Conservation (phyloP, 352 stramenopile genomes). For the Globisporangium acanthophoron region DNA sequence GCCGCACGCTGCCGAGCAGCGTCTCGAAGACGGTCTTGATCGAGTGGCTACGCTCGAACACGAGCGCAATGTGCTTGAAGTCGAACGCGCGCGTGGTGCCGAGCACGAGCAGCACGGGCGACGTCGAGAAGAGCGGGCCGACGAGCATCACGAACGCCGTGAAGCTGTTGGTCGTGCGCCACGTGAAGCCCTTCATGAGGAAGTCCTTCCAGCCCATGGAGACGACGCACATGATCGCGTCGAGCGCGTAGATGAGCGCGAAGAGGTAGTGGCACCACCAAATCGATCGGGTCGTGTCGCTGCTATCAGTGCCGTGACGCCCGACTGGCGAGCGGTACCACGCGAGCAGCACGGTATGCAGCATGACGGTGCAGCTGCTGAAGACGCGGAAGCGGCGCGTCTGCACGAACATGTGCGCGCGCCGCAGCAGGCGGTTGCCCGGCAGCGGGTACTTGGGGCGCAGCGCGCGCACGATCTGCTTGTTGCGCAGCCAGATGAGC, state of each 20-base stretch:
- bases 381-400: conserved; percentile 58
- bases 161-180: conserved; percentile 65
- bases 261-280: conserved; percentile 84
- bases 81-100: conserved; percentile 77
- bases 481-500: conserved; percentile 75
- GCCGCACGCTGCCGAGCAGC: conserved; percentile 51
- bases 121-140: conserved; percentile 52
- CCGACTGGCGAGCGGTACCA: conserved; percentile 30
- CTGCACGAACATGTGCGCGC: conserved; percentile 61
- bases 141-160: conserved; percentile 78
- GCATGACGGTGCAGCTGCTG: conserved; percentile 51
- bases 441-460: conserved; percentile 70
- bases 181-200: conserved; percentile 80
- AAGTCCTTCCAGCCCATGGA: conserved; percentile 79
- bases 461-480: conserved; percentile 52
- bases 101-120: conserved; percentile 61
- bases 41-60: conserved; percentile 61
- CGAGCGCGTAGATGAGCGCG: conserved; percentile 67
- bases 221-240: conserved; percentile 60
- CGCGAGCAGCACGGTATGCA: conserved; percentile 68
- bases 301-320: conserved; percentile 1
- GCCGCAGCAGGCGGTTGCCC: conserved; percentile 47
- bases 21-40: conserved; percentile 76
- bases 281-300: conserved; percentile 23
- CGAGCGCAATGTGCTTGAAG: conserved; percentile 78